A percentile compares a stretch with the other conserved stretches of the same genome.
phyloP scores from a whole-genome alignment of 164 flowering plant genomes.

The Umbilicus rupestris region DNA sequence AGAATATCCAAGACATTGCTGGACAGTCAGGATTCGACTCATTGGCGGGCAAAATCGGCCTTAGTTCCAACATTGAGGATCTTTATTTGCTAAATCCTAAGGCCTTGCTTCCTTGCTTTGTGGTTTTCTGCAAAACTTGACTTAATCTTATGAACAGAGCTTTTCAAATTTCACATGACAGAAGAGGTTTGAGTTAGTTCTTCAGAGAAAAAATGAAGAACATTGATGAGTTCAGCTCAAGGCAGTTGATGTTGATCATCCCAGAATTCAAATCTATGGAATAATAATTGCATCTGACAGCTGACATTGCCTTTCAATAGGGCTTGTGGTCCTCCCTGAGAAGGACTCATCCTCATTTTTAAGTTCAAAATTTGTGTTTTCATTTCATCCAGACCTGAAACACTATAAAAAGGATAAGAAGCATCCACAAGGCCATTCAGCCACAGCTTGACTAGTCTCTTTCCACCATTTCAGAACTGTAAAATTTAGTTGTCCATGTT shows the following conservation, averaged over 20 bases:
- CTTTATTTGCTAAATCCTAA: constrained; percentile 8
- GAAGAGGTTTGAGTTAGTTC: too few species aligned
- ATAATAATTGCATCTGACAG: constrained; percentile 5
- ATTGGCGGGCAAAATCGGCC: constrained; percentile 21
- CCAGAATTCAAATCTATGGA: constrained; percentile 1
- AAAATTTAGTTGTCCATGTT: neutral
- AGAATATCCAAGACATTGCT: constrained; percentile 24
- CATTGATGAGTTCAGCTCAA: constrained; percentile 1
- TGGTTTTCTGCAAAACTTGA: constrained; percentile 11
- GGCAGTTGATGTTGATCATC: neutral
- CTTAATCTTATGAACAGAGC: neutral
- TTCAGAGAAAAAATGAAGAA: neutral
- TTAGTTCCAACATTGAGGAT: constrained; percentile 21
- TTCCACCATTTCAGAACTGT: neutral
- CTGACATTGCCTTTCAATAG: neutral
- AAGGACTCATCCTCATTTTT: neutral
- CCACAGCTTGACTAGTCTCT: neutral
- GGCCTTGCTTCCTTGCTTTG: constrained; percentile 13
- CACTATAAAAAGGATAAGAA: neutral
- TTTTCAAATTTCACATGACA: too few species aligned
- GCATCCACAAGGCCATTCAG: neutral
- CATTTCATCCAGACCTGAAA: neutral
- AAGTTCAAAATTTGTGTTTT: neutral
- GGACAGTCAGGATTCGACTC: constrained; percentile 39
- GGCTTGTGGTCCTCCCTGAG: constrained; percentile 4